Percentiles rank a stretch among this genome's conserved stretches.
Evolutionary conservation across 225 moss, liverwort and hornwort species (phyloP).

Genomic region (Climacium dendroides): DNA sequence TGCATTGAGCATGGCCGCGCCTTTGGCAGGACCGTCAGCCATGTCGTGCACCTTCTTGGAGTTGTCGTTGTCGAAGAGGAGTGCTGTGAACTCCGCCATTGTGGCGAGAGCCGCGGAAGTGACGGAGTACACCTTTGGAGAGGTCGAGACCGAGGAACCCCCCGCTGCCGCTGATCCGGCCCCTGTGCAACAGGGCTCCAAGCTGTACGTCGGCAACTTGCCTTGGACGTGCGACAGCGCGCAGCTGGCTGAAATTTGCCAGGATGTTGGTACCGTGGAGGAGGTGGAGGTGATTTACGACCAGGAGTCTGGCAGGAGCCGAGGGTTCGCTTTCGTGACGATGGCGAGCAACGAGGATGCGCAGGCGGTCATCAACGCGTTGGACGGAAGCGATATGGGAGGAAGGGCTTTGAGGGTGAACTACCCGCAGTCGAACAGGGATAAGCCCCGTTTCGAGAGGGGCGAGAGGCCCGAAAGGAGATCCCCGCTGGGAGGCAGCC

Average conservation of each 20-base stretch:
- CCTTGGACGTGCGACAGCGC: conserved; percentile 37
- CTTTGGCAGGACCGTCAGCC: background rate
- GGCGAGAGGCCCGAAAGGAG: background rate
- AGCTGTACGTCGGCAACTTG: conserved; percentile 39
- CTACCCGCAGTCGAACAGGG: conserved; percentile 50
- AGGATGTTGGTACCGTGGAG: conserved; percentile 11
- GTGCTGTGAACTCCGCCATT: background rate
- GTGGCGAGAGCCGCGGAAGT: conserved; percentile 26
- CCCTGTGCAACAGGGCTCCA: background rate
- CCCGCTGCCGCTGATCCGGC: background rate
- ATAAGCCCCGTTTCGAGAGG: background rate
- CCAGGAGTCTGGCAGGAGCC: conserved; percentile 51
- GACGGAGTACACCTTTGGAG: background rate
- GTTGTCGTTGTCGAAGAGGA: background rate
- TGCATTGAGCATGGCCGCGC: conserved; percentile 2
- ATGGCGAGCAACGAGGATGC: conserved; percentile 67
- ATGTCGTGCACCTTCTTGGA: conserved; percentile 10
- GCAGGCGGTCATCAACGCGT: conserved; percentile 25
- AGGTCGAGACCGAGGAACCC: background rate
- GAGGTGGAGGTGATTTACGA: conserved; percentile 71
- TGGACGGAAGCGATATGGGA: conserved; percentile 52
- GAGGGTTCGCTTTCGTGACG: conserved; percentile 85
- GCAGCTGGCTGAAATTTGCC: conserved; percentile 31
- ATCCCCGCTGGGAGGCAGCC: background rate
- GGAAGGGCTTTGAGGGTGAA: conserved; percentile 54